These are phyloP conservation scores for Cardiosporidium cionae DNA, from an alignment of 169 alveolate species.

Conservation along the genomic window DNA sequence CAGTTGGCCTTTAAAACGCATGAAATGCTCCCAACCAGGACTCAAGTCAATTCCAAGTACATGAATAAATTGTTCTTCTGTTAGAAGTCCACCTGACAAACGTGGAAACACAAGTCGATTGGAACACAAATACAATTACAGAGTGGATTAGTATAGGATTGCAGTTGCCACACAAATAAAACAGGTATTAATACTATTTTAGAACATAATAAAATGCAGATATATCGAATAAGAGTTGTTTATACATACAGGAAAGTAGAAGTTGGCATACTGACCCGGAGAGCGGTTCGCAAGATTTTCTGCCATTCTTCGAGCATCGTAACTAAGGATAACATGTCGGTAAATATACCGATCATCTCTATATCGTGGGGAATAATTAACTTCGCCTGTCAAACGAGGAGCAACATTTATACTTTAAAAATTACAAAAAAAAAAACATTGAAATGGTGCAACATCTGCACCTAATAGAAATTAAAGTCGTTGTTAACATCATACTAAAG, in stretches of 20 bases:
- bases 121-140: not conserved
- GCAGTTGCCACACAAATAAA: not conserved
- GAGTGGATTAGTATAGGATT: not conserved
- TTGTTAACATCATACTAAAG: not conserved
- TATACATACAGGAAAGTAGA: not conserved
- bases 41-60: conserved; percentile 61
- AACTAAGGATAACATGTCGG: conserved; percentile 64
- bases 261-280: conserved; percentile 2
- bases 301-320: conserved; percentile 64
- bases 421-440: not conserved
- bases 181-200: not conserved
- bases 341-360: conserved; percentile 65
- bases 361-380: conserved; percentile 68
- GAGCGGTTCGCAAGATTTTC: conserved; percentile 15
- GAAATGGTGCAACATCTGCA: too few relatives aligned
- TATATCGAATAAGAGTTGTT: not conserved
- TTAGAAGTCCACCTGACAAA: conserved; percentile 42
- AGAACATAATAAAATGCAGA: not conserved
- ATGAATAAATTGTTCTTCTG: conserved; percentile 63
- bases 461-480: not conserved
- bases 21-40: conserved; percentile 76
- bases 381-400: conserved; percentile 46
- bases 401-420: not conserved
- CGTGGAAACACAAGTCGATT: not conserved
- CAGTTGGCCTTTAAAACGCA: conserved; percentile 59